Evolutionary conservation across 73 alveolate genomes (phyloP).

Genomic region (Uronychia setigera): DNA sequence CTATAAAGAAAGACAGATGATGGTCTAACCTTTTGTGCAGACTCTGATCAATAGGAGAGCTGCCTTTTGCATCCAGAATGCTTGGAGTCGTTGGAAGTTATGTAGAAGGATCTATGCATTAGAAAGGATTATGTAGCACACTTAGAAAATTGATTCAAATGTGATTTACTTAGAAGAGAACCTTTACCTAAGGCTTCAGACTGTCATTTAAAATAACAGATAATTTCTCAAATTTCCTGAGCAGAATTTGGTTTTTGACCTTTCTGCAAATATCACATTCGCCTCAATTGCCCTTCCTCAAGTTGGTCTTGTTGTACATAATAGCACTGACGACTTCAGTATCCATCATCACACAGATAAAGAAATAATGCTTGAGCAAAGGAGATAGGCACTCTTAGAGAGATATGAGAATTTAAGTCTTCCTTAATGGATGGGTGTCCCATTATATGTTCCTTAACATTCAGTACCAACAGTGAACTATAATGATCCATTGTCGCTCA

Average conservation of each 20-base stretch:
- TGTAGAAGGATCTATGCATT: conserved; percentile 38
- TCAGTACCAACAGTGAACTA: neutral
- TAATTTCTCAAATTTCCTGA: conserved; percentile 28
- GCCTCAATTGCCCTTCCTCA: neutral
- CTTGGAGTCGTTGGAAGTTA: conserved; percentile 47
- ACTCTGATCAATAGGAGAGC: conserved; percentile 45
- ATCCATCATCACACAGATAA: neutral
- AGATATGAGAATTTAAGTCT: conserved; percentile 7
- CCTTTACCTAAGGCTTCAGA: conserved; percentile 11
- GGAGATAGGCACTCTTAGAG: neutral
- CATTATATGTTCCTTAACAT: conserved; percentile 6
- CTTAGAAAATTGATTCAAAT: conserved; percentile 32
- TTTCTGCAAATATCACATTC: neutral
- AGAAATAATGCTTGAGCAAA: neutral
- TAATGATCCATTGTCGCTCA: conserved; percentile 16
- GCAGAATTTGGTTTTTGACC: conserved; percentile 20
- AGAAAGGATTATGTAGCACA: conserved; percentile 10
- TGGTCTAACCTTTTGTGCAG: conserved; percentile 6
- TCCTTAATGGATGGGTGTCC: conserved; percentile 45
- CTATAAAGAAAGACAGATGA: neutral
- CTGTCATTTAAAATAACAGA: neutral
- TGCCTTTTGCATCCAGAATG: conserved; percentile 38
- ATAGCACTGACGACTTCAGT: neutral
- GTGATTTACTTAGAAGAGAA: conserved; percentile 53
- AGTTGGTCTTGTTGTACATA: neutral